Percentiles rank a stretch among this genome's conserved stretches.
These are phyloP conservation scores for Chalciporus piperatus DNA, from an alignment of 768 basidiomycete genomes.

Conservation along the genomic window DNA sequence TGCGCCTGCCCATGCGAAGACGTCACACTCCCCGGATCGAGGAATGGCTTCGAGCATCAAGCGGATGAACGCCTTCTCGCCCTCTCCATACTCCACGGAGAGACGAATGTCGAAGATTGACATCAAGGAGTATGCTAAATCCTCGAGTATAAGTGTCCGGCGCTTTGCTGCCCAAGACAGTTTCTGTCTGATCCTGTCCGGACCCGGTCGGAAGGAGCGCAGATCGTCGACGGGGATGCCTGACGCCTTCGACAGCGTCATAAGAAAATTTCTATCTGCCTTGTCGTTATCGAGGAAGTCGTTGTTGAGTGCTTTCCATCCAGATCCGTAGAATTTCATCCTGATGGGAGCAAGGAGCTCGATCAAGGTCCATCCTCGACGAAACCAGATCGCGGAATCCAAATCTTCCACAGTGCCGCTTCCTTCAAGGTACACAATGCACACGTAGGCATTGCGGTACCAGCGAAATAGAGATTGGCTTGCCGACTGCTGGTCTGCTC, in stretches of 20 bases:
- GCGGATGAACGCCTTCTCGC: constrained; percentile 13
- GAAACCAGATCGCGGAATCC: constrained; percentile 13
- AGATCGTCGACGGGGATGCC: constrained; percentile 13
- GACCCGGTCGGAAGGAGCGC: constrained; percentile 17
- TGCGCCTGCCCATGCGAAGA: constrained; percentile 23
- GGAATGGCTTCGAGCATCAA: constrained; percentile 18
- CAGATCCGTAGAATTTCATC: constrained; percentile 21
- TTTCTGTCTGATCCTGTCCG: constrained; percentile 18
- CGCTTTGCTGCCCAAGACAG: constrained; percentile 20
- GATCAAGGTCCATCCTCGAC: constrained; percentile 12
- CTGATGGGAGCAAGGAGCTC: constrained; percentile 20
- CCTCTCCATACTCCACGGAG: constrained; percentile 11
- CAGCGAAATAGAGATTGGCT: constrained; percentile 11
- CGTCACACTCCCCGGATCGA: constrained; percentile 17
- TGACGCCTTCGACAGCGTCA: constrained; percentile 11
- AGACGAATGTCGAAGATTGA: constrained; percentile 15
- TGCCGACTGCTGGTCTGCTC: background rate
- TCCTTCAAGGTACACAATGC: constrained; percentile 13
- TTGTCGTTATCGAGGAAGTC: constrained; percentile 20
- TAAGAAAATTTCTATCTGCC: constrained; percentile 17
- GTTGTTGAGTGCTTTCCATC: constrained; percentile 17
- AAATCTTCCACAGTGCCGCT: constrained; percentile 3
- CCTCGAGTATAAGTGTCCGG: constrained; percentile 7
- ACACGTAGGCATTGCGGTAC: constrained; percentile 22
- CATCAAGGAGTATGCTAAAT: constrained; percentile 20